Conservation (phyloP, 257 asterid species). For the Anisodus acutangulus region DNA sequence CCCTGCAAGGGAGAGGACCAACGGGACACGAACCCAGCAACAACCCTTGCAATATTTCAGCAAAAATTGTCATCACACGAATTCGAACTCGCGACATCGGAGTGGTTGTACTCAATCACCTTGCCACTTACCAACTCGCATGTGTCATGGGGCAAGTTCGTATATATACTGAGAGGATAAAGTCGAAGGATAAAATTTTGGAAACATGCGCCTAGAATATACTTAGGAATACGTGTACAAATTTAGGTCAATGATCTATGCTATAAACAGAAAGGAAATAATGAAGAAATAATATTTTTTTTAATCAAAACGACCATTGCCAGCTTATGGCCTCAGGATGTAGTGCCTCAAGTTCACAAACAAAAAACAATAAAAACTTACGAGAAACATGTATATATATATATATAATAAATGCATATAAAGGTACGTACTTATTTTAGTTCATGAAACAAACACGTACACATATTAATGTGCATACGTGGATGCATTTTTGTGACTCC, state of each 20-base stretch:
- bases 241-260: slow-evolving; percentile 30
- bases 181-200: slow-evolving; percentile 31
- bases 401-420: neutral
- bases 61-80: too few species aligned
- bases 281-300: neutral
- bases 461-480: neutral
- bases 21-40: too few species aligned
- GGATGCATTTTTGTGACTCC: neutral
- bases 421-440: neutral
- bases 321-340: neutral
- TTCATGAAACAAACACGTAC: neutral
- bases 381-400: neutral
- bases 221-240: neutral
- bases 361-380: neutral
- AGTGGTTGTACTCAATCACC: too few species aligned
- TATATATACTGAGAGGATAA: neutral
- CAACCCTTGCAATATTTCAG: too few species aligned
- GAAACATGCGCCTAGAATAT: slow-evolving; percentile 26
- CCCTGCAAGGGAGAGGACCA: too few species aligned
- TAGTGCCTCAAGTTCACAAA: neutral
- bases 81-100: too few species aligned
- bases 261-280: slow-evolving; percentile 1
- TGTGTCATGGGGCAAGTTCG: too few species aligned
- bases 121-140: too few species aligned
- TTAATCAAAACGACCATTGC: neutral